phyloP scores from a whole-genome alignment of 202 grass and related monocot species.

The Zoysia matrella region DNA sequence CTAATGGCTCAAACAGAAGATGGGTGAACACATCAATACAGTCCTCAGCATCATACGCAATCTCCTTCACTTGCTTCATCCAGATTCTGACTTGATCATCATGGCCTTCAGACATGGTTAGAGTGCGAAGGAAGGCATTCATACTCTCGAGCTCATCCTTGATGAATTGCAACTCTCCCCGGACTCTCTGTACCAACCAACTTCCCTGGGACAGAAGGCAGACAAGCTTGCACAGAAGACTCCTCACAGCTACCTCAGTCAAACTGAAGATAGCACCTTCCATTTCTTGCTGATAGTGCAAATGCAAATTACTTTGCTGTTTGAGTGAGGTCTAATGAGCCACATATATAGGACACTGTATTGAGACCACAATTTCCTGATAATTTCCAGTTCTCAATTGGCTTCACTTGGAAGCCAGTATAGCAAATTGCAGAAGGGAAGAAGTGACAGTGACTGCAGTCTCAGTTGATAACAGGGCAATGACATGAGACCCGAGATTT shows the following conservation, averaged over 20 bases:
- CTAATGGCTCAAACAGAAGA: not conserved
- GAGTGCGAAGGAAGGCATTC: conserved; percentile 49
- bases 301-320: not conserved
- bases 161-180: conserved; percentile 42
- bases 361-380: conserved; percentile 19
- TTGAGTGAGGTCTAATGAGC: conserved; percentile 1
- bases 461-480: conserved; percentile 13
- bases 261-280: not conserved
- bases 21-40: conserved; percentile 46
- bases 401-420: conserved; percentile 8
- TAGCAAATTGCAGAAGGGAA: not conserved
- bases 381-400: conserved; percentile 10
- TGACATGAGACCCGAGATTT: conserved; percentile 9
- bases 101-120: conserved; percentile 32
- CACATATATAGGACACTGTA: conserved; percentile 16
- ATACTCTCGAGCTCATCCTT: conserved; percentile 56
- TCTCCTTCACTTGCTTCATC: conserved; percentile 59
- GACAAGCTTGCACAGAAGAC: conserved; percentile 46
- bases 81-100: conserved; percentile 44
- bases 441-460: not conserved
- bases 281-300: conserved; percentile 14
- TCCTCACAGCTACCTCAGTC: conserved; percentile 38
- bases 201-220: conserved; percentile 44
- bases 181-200: conserved; percentile 27
- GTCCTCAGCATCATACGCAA: conserved; percentile 55